Evolutionary conservation across 345 rosid genomes (phyloP).

Genomic region (Camelina laxa): DNA sequence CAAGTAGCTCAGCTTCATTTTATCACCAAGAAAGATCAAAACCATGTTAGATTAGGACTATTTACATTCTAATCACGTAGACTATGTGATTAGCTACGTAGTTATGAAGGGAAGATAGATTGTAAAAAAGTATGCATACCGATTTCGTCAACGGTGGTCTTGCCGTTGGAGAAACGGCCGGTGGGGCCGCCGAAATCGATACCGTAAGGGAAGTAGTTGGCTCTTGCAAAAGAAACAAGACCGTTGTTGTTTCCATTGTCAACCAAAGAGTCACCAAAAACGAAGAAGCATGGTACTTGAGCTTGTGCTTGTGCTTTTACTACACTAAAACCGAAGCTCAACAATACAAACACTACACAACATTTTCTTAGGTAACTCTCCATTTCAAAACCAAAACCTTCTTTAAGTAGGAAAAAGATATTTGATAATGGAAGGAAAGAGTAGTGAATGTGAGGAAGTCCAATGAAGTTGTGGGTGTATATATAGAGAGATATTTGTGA

Average conservation of each 20-base stretch:
- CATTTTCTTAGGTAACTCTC: conserved; percentile 36
- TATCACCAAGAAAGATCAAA: conserved; percentile 18
- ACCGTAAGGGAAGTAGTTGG: conserved; percentile 85
- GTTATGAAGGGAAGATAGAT: conserved; percentile 1
- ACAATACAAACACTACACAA: conserved; percentile 41
- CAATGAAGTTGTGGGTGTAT: conserved; percentile 20
- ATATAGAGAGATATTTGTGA: conserved; percentile 31
- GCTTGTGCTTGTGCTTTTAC: conserved; percentile 37
- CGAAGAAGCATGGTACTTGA: conserved; percentile 81
- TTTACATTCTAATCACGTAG: neutral
- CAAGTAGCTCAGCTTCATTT: conserved; percentile 62
- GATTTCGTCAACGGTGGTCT: conserved; percentile 75
- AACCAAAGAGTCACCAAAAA: conserved; percentile 92
- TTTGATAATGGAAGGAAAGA: conserved; percentile 19
- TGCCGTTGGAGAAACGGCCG: conserved; percentile 85
- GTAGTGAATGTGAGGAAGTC: conserved; percentile 31
- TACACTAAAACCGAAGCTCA: conserved; percentile 31
- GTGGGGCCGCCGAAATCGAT: conserved; percentile 85
- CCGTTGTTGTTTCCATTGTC: conserved; percentile 90
- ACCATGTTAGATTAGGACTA: conserved; percentile 5
- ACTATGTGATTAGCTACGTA: neutral
- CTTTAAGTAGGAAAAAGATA: conserved; percentile 10
- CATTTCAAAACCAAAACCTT: conserved; percentile 29
- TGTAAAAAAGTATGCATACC: conserved; percentile 46
- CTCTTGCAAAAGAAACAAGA: conserved; percentile 71